These are phyloP conservation scores for Thraustotheca clavata DNA, from an alignment of 352 stramenopile species.

Conservation along the genomic window DNA sequence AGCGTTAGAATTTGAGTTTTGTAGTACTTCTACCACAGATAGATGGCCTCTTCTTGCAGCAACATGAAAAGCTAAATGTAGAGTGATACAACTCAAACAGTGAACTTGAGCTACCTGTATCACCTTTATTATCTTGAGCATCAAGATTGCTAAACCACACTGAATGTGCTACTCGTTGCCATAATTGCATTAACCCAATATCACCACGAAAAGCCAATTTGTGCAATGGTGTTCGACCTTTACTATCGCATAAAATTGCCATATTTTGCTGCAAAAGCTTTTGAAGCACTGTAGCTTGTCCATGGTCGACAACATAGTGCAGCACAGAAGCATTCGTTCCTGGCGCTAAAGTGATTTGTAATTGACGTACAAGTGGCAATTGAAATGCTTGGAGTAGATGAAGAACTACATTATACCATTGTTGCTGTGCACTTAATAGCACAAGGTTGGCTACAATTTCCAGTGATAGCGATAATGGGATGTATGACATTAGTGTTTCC, in stretches of 20 bases:
- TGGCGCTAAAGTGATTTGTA: not conserved
- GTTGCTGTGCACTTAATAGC: not conserved
- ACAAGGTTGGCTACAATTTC: not conserved
- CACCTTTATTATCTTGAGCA: not conserved
- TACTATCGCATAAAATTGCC: not conserved
- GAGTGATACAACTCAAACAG: not conserved
- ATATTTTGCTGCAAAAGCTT: conserved; percentile 13
- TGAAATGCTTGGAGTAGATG: conserved; percentile 13
- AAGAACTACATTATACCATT: conserved; percentile 7
- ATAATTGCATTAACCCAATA: conserved; percentile 1
- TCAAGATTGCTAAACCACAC: not conserved
- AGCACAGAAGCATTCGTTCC: not conserved
- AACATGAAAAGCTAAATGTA: not conserved
- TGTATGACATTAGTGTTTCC: not conserved
- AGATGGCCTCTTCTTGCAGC: conserved; percentile 13
- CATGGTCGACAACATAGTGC: not conserved
- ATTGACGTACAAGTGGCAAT: not conserved
- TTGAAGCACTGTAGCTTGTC: conserved; percentile 5
- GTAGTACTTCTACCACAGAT: conserved; percentile 5
- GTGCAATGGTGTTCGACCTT: conserved; percentile 9
- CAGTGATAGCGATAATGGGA: not conserved
- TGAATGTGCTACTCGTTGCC: not conserved
- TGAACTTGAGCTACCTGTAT: conserved; percentile 5
- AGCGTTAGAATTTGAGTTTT: not conserved
- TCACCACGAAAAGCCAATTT: conserved; percentile 6